phyloP scores from a whole-genome alignment of 768 basidiomycete genomes.

The Artomyces pyxidatus region DNA sequence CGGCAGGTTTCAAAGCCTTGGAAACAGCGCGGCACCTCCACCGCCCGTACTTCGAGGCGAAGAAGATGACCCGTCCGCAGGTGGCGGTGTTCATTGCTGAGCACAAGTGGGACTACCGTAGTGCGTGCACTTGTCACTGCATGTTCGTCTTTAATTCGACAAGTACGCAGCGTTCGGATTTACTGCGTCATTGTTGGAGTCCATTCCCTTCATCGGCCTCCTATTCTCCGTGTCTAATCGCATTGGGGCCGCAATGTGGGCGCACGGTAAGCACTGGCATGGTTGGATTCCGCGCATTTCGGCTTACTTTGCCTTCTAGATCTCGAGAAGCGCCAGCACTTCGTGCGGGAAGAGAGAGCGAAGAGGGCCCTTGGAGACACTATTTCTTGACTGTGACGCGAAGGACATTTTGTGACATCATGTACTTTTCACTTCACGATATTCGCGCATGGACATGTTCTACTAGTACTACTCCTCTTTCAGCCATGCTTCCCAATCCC shows the following conservation, averaged over 20 bases:
- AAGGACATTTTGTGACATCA: too few species aligned
- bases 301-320: conserved; percentile 30
- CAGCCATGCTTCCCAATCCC: conserved; percentile 5
- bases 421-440: too few species aligned
- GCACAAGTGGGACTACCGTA: conserved; percentile 80
- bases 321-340: conserved; percentile 51
- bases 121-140: conserved; percentile 30
- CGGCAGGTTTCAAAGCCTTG: conserved; percentile 59
- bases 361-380: not conserved
- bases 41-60: conserved; percentile 74
- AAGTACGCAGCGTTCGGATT: conserved; percentile 71
- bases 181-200: conserved; percentile 71
- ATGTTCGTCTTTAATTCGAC: not conserved
- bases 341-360: conserved; percentile 28
- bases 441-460: too few species aligned
- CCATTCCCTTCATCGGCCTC: conserved; percentile 73
- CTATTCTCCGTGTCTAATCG: conserved; percentile 81
- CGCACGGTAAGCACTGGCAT: conserved; percentile 45
- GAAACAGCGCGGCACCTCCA: conserved; percentile 65
- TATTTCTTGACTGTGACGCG: too few species aligned
- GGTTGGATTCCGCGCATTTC: not conserved
- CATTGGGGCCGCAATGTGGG: conserved; percentile 94
- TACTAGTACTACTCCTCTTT: too few species aligned
- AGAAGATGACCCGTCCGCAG: conserved; percentile 70
- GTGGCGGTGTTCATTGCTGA: conserved; percentile 77